Percentiles rank a stretch among this genome's conserved stretches.
Conservation (phyloP, 1,139 yeast genomes). For the Nakaseomyces bracarensis region DNA sequence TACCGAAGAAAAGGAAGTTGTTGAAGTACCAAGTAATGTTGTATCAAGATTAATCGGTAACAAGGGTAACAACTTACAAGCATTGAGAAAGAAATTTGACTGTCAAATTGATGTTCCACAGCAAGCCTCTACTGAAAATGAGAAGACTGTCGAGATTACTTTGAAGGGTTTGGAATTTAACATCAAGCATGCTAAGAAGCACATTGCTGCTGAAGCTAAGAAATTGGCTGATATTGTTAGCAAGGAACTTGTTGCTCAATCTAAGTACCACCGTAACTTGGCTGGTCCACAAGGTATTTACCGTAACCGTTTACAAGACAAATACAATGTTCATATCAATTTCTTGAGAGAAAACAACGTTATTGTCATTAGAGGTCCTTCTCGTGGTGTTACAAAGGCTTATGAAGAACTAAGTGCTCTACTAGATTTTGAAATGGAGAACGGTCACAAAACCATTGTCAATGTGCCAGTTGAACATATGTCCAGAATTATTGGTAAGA, state of each 20-base stretch:
- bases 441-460: slow-evolving; percentile 59
- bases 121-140: slow-evolving; percentile 29
- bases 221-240: slow-evolving; percentile 78
- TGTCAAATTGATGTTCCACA: slow-evolving; percentile 62
- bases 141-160: slow-evolving; percentile 47
- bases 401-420: slow-evolving; percentile 80
- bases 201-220: slow-evolving; percentile 52
- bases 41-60: slow-evolving; percentile 84
- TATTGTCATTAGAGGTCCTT: slow-evolving; percentile 81
- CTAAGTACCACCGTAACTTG: slow-evolving; percentile 69
- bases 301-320: slow-evolving; percentile 79
- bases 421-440: slow-evolving; percentile 78
- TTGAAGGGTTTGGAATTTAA: slow-evolving; percentile 74
- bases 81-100: slow-evolving; percentile 68
- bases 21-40: slow-evolving; percentile 57
- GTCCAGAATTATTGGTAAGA: slow-evolving; percentile 81
- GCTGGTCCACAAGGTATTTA: slow-evolving; percentile 81
- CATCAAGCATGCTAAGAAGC: slow-evolving; percentile 63
- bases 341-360: slow-evolving; percentile 64
- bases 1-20: slow-evolving; percentile 33
- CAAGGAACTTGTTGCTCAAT: slow-evolving; percentile 59
- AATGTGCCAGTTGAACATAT: slow-evolving; percentile 65
- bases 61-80: slow-evolving; percentile 66
- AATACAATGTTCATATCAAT: slow-evolving; percentile 72
- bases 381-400: slow-evolving; percentile 80